Conservation (phyloP, 805 yeast species). For the Starmera caribaea region DNA sequence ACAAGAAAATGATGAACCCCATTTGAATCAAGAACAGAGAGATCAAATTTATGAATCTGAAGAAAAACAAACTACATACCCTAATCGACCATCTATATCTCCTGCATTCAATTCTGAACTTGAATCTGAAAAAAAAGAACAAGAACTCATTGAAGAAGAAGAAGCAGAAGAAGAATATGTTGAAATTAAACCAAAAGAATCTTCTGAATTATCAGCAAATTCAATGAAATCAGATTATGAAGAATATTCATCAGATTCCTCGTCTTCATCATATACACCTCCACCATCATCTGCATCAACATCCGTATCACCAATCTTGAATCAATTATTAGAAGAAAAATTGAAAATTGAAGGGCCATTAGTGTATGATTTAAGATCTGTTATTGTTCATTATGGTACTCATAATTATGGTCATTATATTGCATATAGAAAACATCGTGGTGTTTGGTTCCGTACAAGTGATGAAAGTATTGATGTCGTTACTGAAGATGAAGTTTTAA, state of each 20-base stretch:
- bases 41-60: slow-evolving; percentile 12
- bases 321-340: slow-evolving; percentile 3
- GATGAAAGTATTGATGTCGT: slow-evolving; percentile 83
- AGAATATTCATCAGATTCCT: slow-evolving; percentile 1
- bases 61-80: slow-evolving; percentile 8
- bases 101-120: slow-evolving; percentile 2
- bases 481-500: slow-evolving; percentile 69
- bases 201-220: neutral
- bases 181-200: slow-evolving; percentile 5
- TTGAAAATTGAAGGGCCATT: slow-evolving; percentile 28
- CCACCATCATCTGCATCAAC: neutral
- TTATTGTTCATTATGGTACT: slow-evolving; percentile 88
- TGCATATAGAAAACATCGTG: slow-evolving; percentile 72
- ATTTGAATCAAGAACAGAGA: slow-evolving; percentile 1
- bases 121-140: slow-evolving; percentile 7
- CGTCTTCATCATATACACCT: neutral
- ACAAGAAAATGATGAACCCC: slow-evolving; percentile 12
- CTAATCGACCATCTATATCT: no score
- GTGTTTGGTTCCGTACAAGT: slow-evolving; percentile 91
- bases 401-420: slow-evolving; percentile 98
- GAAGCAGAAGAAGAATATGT: slow-evolving; percentile 4
- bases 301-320: neutral
- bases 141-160: slow-evolving; percentile 4
- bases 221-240: neutral
- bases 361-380: slow-evolving; percentile 69